Evolutionary conservation across 768 basidiomycete species (phyloP).

Genomic region (Boletus speciosus): DNA sequence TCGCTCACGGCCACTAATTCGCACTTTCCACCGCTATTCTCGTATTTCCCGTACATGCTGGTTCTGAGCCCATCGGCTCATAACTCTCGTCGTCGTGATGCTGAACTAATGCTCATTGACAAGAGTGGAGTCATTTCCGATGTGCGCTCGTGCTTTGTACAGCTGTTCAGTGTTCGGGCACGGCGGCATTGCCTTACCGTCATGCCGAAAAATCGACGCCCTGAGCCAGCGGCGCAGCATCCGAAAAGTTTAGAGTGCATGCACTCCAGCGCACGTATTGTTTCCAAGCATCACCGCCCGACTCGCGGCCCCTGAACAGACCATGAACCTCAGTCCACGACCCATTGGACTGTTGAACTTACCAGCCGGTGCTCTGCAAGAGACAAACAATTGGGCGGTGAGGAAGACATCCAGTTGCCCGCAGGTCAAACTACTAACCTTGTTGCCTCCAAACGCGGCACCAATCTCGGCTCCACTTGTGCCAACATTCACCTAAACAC

Average conservation of each 20-base stretch:
- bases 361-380: slow-evolving; percentile 78
- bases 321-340: slow-evolving; percentile 20
- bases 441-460: slow-evolving; percentile 93
- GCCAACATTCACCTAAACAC: slow-evolving; percentile 56
- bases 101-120: slow-evolving; percentile 17
- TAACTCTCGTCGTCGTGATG: slow-evolving; percentile 23
- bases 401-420: slow-evolving; percentile 13
- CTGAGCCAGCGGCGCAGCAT: slow-evolving; percentile 87
- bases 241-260: slow-evolving; percentile 91
- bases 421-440: slow-evolving; percentile 43
- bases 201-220: slow-evolving; percentile 78
- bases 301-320: slow-evolving; percentile 80
- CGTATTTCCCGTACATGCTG: slow-evolving; percentile 14
- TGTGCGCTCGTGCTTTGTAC: slow-evolving; percentile 3
- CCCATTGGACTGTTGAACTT: slow-evolving; percentile 27
- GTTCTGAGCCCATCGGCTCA: slow-evolving; percentile 3
- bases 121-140: slow-evolving; percentile 10
- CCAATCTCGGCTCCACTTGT: slow-evolving; percentile 73
- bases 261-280: slow-evolving; percentile 92
- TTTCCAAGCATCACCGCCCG: slow-evolving; percentile 98
- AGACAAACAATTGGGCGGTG: slow-evolving; percentile 12
- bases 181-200: slow-evolving; percentile 8
- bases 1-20: slow-evolving; percentile 24
- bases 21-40: slow-evolving; percentile 18
- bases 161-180: background rate